Conservation (phyloP, 2,329 filamentous ascomycete genomes). For the Aureobasidium mangrovei region DNA sequence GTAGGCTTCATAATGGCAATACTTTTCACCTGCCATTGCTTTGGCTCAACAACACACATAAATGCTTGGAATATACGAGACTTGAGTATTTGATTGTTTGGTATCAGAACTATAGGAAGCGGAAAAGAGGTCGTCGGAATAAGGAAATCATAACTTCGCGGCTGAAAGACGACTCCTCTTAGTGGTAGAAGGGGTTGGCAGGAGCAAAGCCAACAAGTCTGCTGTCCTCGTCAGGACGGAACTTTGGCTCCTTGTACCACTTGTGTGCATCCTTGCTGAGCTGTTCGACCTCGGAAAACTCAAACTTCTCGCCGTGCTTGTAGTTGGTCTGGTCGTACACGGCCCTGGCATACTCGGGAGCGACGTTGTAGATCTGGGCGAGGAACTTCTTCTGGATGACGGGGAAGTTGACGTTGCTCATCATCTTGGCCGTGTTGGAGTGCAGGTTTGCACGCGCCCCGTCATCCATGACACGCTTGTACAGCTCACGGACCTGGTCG, state of each 20-base stretch:
- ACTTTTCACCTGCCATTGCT: too few species aligned
- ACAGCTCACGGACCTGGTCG: constrained; percentile 43
- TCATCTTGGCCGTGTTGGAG: constrained; percentile 38
- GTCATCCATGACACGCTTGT: constrained; percentile 40
- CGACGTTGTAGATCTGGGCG: constrained; percentile 44
- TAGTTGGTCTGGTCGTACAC: constrained; percentile 37
- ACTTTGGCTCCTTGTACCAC: constrained; percentile 40
- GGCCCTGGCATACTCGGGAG: constrained; percentile 38
- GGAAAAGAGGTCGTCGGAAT: too few species aligned
- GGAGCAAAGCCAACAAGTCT: constrained; percentile 31
- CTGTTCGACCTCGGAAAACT: constrained; percentile 38
- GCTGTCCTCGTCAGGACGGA: constrained; percentile 33
- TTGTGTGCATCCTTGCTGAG: constrained; percentile 37
- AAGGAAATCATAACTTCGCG: too few species aligned
- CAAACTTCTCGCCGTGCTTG: constrained; percentile 34
- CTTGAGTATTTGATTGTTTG: too few species aligned
- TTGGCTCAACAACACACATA: too few species aligned
- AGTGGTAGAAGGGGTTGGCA: constrained; percentile 10
- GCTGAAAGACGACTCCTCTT: background rate
- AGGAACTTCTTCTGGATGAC: constrained; percentile 40
- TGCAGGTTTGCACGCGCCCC: constrained; percentile 38
- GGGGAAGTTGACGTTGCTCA: constrained; percentile 22
- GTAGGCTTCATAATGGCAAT: too few species aligned
- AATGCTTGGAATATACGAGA: too few species aligned
- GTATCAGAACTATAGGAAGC: too few species aligned